Evolutionary conservation across 257 asterid genomes (phyloP), one percentile per base, ranked within the genome.

Genomic region (Nicotiana noctiflora): DNA sequence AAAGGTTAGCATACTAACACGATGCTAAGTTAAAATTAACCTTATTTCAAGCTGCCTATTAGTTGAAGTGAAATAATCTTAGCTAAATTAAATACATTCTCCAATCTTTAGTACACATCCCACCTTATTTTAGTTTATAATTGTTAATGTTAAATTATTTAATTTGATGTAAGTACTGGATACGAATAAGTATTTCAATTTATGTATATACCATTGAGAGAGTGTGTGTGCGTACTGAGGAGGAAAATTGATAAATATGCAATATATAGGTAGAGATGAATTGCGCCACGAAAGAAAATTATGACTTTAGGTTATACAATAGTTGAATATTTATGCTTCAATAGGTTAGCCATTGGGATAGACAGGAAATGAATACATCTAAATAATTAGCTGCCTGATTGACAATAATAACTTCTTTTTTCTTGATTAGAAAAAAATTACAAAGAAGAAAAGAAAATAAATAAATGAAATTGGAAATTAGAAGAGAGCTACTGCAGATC

Each of bases 401-500:
- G 59, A n/a, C 23, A 34, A 79, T 40, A 44, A 79, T 53, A 49
- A 15, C n/a, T 6, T 59, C 6, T 49, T 44, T 27, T 79, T 21
- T 37, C 21, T 34, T 44, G 10, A 53, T 9, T 8, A n/a, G 21
- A 13, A 72, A 82, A 40, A 77, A 83, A 76, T 80, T 56, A 72
- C 61, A 40, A 76, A 59, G 37, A 79, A 67, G 44, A 46, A 74
- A 29, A 46, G 63, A 5, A 51, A 12, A 14, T n/a, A 65, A 77
- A 68, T 31, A 29, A 37, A 57, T 75, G 76, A 61, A 85, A 77
- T 21, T 57, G 84, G 85, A 77, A 79, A 77, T 55, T 84, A 76
- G 59, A 83, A 80, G 64, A 88, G 87, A 88, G 86, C 93, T 84
- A 85, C 94, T 85, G 74, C 97, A 91, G 91, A 84, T 89, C 85